Percentiles rank a stretch among this genome's conserved stretches.
phyloP scores from a whole-genome alignment of 768 basidiomycete species.

The Sporobolomyces roseus region DNA sequence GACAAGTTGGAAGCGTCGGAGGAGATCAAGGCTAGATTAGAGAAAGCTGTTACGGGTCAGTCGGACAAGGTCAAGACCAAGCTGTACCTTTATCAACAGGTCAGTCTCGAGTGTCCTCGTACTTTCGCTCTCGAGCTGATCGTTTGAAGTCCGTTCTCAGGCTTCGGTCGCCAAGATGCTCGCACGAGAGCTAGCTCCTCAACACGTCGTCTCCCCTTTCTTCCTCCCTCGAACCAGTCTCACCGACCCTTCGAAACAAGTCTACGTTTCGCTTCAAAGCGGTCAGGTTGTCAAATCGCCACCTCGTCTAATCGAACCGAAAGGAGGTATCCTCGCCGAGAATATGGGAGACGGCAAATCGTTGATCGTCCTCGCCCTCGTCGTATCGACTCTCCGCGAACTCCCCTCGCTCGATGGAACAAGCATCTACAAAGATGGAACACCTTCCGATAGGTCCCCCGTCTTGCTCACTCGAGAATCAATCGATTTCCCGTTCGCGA shows the following conservation, averaged over 20 bases:
- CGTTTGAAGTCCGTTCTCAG: not conserved
- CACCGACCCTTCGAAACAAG: not conserved
- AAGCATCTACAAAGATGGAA: constrained; percentile 36
- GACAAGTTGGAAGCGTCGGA: constrained; percentile 16
- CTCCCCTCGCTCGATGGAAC: constrained; percentile 34
- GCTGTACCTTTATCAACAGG: constrained; percentile 37
- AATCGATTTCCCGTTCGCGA: constrained; percentile 17
- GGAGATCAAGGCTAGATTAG: constrained; percentile 7
- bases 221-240: not conserved
- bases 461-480: constrained; percentile 18
- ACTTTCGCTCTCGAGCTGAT: not conserved
- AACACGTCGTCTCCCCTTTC: constrained; percentile 1
- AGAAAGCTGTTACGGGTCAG: not conserved
- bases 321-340: constrained; percentile 45
- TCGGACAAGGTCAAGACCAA: constrained; percentile 24
- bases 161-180: constrained; percentile 42
- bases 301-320: constrained; percentile 20
- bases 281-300: not conserved
- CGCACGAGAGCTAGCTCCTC: constrained; percentile 39
- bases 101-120: constrained; percentile 1
- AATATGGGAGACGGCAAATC: constrained; percentile 51
- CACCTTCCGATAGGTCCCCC: not conserved
- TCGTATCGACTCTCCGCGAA: constrained; percentile 44
- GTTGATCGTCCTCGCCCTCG: constrained; percentile 47
- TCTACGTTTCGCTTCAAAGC: constrained; percentile 30